A percentile compares a stretch with the other conserved stretches of the same genome.
Conservation (phyloP, 2,329 filamentous ascomycete genomes). For the Fusarium chuoi region DNA sequence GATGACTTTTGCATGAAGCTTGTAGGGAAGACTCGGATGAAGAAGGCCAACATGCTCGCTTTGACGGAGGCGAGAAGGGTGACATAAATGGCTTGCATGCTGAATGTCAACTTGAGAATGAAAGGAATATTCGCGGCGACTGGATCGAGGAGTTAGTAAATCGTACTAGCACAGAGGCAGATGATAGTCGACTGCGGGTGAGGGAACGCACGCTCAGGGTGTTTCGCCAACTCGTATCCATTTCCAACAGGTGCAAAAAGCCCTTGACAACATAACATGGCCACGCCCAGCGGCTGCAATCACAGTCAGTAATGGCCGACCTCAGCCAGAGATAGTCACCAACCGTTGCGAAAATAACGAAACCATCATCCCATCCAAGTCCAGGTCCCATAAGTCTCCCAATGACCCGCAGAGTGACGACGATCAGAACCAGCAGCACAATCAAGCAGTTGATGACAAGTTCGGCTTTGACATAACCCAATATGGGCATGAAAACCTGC, state of each 20-base stretch:
- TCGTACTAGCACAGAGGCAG: neutral
- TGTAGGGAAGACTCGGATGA: constrained; percentile 44
- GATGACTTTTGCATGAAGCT: constrained; percentile 42
- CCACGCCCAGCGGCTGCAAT: constrained; percentile 39
- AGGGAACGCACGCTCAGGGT: constrained; percentile 35
- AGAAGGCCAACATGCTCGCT: constrained; percentile 44
- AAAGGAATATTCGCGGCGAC: constrained; percentile 40
- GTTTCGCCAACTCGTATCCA: constrained; percentile 29
- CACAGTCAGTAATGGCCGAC: constrained; percentile 5
- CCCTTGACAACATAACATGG: constrained; percentile 44
- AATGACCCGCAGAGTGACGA: constrained; percentile 43
- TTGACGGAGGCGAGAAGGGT: constrained; percentile 41
- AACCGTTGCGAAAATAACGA: constrained; percentile 45
- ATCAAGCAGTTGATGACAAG: constrained; percentile 46
- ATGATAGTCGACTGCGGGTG: neutral
- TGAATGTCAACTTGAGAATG: constrained; percentile 44
- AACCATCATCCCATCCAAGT: constrained; percentile 47
- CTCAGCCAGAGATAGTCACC: neutral
- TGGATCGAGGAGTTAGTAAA: neutral
- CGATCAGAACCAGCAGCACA: constrained; percentile 44
- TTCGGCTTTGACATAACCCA: constrained; percentile 43
- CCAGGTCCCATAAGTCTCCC: constrained; percentile 47
- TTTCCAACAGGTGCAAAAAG: constrained; percentile 43
- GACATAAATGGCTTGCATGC: constrained; percentile 43
- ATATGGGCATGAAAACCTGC: constrained; percentile 22